These are phyloP conservation scores for Nicotiana otophora DNA, from an alignment of 257 asterid species.

Conservation along the genomic window DNA sequence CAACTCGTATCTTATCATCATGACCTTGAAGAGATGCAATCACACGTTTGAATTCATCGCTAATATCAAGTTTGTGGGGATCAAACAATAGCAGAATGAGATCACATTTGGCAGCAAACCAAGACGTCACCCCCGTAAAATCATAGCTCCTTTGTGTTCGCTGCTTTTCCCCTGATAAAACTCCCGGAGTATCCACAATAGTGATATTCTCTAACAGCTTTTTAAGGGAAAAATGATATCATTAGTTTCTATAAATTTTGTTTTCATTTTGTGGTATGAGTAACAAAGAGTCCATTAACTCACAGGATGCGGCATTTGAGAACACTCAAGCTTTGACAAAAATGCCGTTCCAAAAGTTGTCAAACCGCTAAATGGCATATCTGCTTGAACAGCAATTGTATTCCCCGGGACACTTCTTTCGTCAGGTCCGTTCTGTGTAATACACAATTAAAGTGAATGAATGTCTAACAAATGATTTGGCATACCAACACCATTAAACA, in stretches of 20 bases:
- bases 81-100: constrained; percentile 50
- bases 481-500: neutral
- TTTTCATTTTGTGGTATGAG: neutral
- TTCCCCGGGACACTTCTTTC: constrained; percentile 97
- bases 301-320: constrained; percentile 52
- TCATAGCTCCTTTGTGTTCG: constrained; percentile 47
- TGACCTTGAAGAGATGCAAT: constrained; percentile 89
- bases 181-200: constrained; percentile 77
- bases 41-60: constrained; percentile 92
- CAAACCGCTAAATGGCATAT: constrained; percentile 91
- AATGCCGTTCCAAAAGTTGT: constrained; percentile 62
- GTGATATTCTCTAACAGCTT: constrained; percentile 45
- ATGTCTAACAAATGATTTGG: neutral
- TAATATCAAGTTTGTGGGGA: constrained; percentile 59
- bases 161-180: constrained; percentile 61
- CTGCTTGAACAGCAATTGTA: constrained; percentile 94
- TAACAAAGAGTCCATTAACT: constrained; percentile 7
- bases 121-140: constrained; percentile 52
- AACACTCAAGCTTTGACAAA: constrained; percentile 49
- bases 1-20: constrained; percentile 95
- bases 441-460: neutral
- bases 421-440: constrained; percentile 79
- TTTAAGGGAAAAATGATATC: neutral
- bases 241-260: neutral
- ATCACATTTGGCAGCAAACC: constrained; percentile 54